Conservation (phyloP, 148 eudicot species). For the Amaranthus cruentus region DNA sequence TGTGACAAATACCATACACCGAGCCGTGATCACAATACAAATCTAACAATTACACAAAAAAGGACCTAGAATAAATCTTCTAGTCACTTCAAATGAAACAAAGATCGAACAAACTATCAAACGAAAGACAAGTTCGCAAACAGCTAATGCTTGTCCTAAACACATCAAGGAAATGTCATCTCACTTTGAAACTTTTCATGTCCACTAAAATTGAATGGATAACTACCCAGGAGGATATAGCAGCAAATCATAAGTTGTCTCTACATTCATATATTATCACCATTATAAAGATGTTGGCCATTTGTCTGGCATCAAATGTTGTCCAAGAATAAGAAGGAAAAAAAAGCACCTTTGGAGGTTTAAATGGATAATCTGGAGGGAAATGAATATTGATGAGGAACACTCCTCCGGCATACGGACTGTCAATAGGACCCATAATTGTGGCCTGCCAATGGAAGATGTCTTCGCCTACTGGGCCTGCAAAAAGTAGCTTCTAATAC, state of each 20-base stretch:
- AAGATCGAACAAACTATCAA: not conserved
- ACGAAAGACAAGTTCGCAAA: not conserved
- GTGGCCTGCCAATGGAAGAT: conserved; percentile 72
- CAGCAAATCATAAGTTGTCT: not conserved
- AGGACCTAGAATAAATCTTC: no score
- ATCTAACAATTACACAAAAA: no score
- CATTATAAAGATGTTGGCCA: not conserved
- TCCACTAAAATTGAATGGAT: not conserved
- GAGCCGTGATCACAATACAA: no score
- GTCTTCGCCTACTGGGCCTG: conserved; percentile 58
- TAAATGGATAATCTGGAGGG: conserved; percentile 63
- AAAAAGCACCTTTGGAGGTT: conserved; percentile 58
- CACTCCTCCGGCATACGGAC: conserved; percentile 72
- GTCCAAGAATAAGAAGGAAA: not conserved
- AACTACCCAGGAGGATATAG: not conserved
- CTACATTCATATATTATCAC: not conserved
- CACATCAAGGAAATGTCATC: not conserved
- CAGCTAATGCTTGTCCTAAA: not conserved
- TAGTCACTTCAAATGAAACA: not conserved
- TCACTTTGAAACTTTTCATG: not conserved
- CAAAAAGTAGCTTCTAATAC: not conserved
- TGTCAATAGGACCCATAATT: conserved; percentile 62
- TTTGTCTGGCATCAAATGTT: not conserved
- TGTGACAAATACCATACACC: no score
- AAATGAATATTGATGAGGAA: conserved; percentile 57